These are phyloP conservation scores for Pythium chondricola DNA, from an alignment of 352 stramenopile genomes.

Conservation along the genomic window DNA sequence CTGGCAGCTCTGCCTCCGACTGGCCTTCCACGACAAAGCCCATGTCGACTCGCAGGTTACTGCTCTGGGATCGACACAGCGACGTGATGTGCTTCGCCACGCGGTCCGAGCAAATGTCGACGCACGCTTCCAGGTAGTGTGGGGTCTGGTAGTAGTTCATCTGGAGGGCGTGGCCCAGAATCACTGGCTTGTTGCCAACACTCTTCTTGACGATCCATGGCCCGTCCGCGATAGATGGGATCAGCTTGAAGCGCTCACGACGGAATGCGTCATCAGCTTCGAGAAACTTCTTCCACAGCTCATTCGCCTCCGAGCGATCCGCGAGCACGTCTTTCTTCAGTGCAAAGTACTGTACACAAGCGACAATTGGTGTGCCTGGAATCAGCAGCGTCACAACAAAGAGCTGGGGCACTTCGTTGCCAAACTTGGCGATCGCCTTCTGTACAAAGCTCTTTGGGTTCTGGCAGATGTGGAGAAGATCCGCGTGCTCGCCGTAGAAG, in stretches of 20 bases:
- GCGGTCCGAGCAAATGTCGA: constrained; percentile 71
- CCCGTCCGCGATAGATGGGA: constrained; percentile 67
- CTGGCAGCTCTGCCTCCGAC: constrained; percentile 59
- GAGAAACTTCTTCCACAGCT: constrained; percentile 61
- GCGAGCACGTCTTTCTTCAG: constrained; percentile 22
- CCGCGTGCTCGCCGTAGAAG: constrained; percentile 58
- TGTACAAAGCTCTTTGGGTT: constrained; percentile 66
- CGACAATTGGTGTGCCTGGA: constrained; percentile 54
- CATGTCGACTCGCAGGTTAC: constrained; percentile 66
- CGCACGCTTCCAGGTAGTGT: constrained; percentile 66
- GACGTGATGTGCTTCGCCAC: constrained; percentile 75
- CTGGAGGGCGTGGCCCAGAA: constrained; percentile 58
- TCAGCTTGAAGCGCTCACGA: constrained; percentile 72
- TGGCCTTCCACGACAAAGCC: constrained; percentile 77
- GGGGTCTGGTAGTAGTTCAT: constrained; percentile 53
- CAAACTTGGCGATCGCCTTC: constrained; percentile 53
- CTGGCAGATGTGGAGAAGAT: constrained; percentile 61
- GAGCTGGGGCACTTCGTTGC: constrained; percentile 58
- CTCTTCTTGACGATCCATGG: constrained; percentile 82
- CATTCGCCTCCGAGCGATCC: constrained; percentile 2
- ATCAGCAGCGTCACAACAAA: constrained; percentile 75
- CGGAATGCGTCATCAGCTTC: constrained; percentile 60
- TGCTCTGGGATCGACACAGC: constrained; percentile 63
- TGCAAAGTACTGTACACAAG: constrained; percentile 74
- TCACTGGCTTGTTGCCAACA: constrained; percentile 70